Base-by-base conservation (phyloP, 2,329 filamentous ascomycete genomes). In the Xylariaceae sp. region DNA sequence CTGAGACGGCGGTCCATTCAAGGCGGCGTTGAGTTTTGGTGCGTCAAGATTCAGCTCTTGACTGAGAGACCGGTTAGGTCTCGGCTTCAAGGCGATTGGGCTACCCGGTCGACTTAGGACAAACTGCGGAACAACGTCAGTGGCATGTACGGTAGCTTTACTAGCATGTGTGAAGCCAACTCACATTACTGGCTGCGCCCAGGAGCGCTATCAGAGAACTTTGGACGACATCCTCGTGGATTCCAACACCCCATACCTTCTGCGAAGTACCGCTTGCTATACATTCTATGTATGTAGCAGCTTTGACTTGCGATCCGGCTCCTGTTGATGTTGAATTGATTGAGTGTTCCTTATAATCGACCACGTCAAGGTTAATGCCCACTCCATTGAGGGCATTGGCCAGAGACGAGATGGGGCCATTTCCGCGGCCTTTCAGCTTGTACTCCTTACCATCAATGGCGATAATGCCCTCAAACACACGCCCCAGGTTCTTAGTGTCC, bases 341-440 rank as follows among this genome's bases (percentile, higher is more conserved):
- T 31, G 91, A 87, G 73, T 97, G 92, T 72, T 97, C 94, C 77
- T 95, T 96, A 78, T 97, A 97, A 71, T 96, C 90, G 45, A 86
- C 83, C 50, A 97, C 90, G 68, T 97, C 92, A 29, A 97, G 77
- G 67, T 95, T 86, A 60, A 97, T 86, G 55, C 89, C 89, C 35
- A 97, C 74, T 12, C 79, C 78, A 64, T 83, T 82, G 43, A 99
- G 79, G 12, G 91, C 92, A 64, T 90, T 86, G 1, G 89, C 89
- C 67, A 97, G 75, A 59, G 88, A 89, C 3, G 91, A 96, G 64
- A 97, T 89, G 35, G 92, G 90, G 67, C 92, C 92, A 68, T 91
- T 95, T 35, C 92, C 92, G 7, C 85, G 81, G 58, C 94, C 92
- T 34, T 80, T 81, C 57, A 97, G 83, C 61, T 81, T 79, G 68